Conservation (phyloP, 2,329 filamentous ascomycete species). For the Macrophomina phaseolina region DNA sequence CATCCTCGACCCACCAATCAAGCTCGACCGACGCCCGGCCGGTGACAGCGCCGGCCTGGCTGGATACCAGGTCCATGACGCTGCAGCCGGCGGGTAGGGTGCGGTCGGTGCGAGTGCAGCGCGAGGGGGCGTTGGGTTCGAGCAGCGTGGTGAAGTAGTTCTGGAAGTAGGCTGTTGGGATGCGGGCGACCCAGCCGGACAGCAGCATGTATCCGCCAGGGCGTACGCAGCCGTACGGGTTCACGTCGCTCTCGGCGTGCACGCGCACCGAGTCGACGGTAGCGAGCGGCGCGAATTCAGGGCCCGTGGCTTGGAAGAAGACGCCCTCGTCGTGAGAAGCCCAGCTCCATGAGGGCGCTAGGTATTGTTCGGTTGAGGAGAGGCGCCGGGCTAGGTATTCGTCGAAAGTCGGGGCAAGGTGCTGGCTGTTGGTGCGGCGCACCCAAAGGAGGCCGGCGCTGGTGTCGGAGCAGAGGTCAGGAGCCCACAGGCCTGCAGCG, state of each 20-base stretch:
- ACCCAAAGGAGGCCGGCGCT: not conserved
- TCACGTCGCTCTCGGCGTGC: not conserved
- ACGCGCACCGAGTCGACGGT: rapidly evolving
- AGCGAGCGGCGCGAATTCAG: not conserved
- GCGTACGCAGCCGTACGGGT: not conserved
- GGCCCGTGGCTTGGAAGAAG: not conserved
- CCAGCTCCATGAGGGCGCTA: constrained; percentile 7
- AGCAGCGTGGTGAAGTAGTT: not conserved
- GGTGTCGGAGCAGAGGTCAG: not conserved
- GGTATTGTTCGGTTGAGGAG: too few relatives aligned
- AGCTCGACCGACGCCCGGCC: not conserved
- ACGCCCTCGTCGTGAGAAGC: not conserved
- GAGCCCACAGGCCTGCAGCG: not conserved
- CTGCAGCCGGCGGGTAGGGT: too few relatives aligned
- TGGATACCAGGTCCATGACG: not conserved
- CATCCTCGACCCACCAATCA: constrained; percentile 6
- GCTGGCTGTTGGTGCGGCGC: not conserved
- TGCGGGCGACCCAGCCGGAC: not conserved
- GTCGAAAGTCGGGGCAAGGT: not conserved
- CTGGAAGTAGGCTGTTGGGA: not conserved
- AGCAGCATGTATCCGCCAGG: not conserved
- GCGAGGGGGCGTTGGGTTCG: too few relatives aligned
- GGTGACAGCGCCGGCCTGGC: not conserved
- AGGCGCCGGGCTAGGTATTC: not conserved
- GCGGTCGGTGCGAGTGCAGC: not conserved